These are phyloP conservation scores for Cyberlindnera japonica DNA, from an alignment of 805 yeast species.

Conservation along the genomic window DNA sequence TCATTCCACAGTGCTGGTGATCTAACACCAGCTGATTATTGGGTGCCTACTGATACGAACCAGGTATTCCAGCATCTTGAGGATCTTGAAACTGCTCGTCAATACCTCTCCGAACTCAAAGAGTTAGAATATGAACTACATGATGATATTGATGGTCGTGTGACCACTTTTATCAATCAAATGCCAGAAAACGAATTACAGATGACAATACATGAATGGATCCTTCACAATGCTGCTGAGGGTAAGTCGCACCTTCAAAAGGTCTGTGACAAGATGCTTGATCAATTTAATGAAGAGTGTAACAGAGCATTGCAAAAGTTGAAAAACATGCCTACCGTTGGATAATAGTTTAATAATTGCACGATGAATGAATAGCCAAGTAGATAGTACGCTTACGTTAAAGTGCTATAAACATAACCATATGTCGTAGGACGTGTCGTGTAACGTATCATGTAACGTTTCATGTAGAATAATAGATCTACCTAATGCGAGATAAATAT, in stretches of 20 bases:
- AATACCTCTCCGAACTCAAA: slow-evolving; percentile 20
- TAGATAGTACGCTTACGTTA: too few species aligned
- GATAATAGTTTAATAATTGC: not conserved
- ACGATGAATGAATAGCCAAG: too few species aligned
- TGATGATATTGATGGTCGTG: slow-evolving; percentile 63
- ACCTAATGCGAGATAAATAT: too few species aligned
- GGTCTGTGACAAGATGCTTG: slow-evolving; percentile 45
- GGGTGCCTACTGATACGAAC: slow-evolving; percentile 31
- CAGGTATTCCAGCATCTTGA: slow-evolving; percentile 24
- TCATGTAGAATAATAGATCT: too few species aligned
- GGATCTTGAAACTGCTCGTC: slow-evolving; percentile 33
- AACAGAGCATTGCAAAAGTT: slow-evolving; percentile 45
- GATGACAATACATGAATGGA: slow-evolving; percentile 73
- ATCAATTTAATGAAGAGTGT: slow-evolving; percentile 45
- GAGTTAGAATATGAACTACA: slow-evolving; percentile 35
- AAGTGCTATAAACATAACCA: too few species aligned
- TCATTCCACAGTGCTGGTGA: slow-evolving; percentile 15
- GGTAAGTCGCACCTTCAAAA: slow-evolving; percentile 46
- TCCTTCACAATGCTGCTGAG: slow-evolving; percentile 49
- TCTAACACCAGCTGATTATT: slow-evolving; percentile 11
- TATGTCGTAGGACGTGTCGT: too few species aligned
- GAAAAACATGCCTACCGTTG: slow-evolving; percentile 32
- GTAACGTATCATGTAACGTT: too few species aligned
- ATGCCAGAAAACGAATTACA: slow-evolving; percentile 68
- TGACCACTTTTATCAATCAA: slow-evolving; percentile 59